phyloP scores from a whole-genome alignment of 1,284 basidiomycete species.

The Porogramme epimiltina region DNA sequence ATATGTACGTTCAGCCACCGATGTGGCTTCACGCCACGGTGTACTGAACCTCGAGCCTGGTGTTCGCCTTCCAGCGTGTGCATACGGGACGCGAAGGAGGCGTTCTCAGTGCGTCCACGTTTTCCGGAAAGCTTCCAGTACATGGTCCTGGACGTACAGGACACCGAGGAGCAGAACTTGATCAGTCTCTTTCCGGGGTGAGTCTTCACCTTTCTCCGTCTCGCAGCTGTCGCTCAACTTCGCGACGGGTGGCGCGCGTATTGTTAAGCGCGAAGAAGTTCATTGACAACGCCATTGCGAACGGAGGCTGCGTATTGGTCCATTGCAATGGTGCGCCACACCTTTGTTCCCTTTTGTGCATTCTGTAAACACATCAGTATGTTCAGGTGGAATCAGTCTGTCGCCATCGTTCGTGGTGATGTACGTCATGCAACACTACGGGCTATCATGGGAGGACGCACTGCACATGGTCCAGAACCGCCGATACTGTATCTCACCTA shows the following conservation, averaged over 20 bases:
- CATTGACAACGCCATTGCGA: constrained; percentile 71
- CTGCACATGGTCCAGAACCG: constrained; percentile 86
- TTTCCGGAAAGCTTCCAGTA: constrained; percentile 84
- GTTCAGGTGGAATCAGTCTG: constrained; percentile 80
- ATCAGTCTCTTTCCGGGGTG: constrained; percentile 82
- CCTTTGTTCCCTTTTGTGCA: neutral
- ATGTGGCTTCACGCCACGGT: constrained; percentile 1
- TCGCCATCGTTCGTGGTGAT: constrained; percentile 90
- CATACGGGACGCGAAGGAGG: constrained; percentile 85
- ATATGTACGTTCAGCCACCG: constrained; percentile 66
- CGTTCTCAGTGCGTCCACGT: constrained; percentile 83
- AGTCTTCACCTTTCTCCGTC: constrained; percentile 26
- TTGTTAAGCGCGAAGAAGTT: constrained; percentile 69
- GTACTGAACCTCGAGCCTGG: constrained; percentile 3
- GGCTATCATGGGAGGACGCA: constrained; percentile 82
- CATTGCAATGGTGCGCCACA: constrained; percentile 87
- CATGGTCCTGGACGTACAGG: constrained; percentile 84
- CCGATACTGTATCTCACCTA: constrained; percentile 88
- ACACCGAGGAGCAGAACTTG: constrained; percentile 89
- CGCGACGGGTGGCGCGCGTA: neutral
- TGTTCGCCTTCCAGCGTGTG: constrained; percentile 60
- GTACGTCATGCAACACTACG: constrained; percentile 87
- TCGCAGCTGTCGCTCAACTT: neutral
- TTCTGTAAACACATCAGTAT: neutral
- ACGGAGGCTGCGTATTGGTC: constrained; percentile 80